Conservation (phyloP, 2,329 filamentous ascomycete genomes). For the Calonectria ilicicola region DNA sequence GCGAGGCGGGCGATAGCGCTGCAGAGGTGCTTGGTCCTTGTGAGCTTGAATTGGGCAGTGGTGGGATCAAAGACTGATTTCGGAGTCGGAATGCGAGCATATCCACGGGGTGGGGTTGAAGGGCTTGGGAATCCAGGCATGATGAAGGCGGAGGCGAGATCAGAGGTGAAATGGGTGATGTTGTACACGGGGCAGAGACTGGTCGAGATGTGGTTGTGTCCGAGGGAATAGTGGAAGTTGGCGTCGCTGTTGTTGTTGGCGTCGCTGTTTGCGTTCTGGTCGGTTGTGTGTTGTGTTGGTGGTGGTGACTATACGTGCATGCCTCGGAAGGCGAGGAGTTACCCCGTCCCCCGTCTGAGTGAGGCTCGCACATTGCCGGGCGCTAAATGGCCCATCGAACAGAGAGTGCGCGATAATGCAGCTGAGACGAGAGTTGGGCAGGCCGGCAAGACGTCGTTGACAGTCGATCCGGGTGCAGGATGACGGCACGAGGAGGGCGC, state of each 20-base stretch:
- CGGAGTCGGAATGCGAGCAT: conserved; percentile 37
- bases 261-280: neutral
- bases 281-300: neutral
- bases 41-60: neutral
- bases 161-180: conserved; percentile 35
- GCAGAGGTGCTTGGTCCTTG: neutral
- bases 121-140: conserved; percentile 7
- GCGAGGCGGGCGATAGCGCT: conserved; percentile 32
- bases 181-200: neutral
- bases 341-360: conserved; percentile 31
- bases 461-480: neutral
- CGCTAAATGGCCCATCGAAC: conserved; percentile 37
- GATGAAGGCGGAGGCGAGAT: conserved; percentile 26
- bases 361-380: conserved; percentile 41
- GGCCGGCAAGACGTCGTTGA: neutral
- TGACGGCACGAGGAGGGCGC: neutral
- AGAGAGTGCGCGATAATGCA: neutral
- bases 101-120: conserved; percentile 32
- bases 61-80: conserved; percentile 35
- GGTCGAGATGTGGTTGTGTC: conserved; percentile 21
- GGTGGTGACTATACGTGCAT: conserved; percentile 14
- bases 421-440: neutral
- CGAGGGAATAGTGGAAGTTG: too few relatives aligned
- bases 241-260: neutral
- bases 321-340: conserved; percentile 27